A percentile compares a stretch with the other conserved stretches of the same genome.
Conservation (phyloP, 192 early-diverging fungal genomes). For the Pilaira anomala region DNA sequence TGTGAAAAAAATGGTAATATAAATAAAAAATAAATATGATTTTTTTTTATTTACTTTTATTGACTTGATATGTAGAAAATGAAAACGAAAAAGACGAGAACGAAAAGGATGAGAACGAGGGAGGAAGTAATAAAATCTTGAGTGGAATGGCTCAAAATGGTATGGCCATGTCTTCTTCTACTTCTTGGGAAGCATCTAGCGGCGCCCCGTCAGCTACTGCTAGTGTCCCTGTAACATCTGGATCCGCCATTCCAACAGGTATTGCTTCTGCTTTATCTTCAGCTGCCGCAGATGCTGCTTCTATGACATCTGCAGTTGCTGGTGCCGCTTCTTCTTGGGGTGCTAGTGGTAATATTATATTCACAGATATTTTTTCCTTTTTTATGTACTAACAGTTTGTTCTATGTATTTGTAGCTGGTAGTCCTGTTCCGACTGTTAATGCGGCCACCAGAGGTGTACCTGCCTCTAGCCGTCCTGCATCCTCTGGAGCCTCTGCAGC, state of each 20-base stretch:
- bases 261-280: neutral
- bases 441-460: neutral
- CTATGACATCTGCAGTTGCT: neutral
- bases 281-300: neutral
- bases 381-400: neutral
- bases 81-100: neutral
- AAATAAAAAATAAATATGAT: neutral
- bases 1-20: neutral
- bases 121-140: neutral
- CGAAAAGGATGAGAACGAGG: neutral
- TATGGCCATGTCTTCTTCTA: neutral
- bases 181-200: neutral
- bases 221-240: neutral
- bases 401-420: neutral
- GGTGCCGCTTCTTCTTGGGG: conserved; percentile 3
- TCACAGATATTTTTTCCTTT: neutral
- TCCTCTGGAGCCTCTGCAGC: neutral
- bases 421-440: neutral
- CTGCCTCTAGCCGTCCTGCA: neutral
- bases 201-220: neutral
- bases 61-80: neutral
- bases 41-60: neutral
- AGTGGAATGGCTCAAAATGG: neutral
- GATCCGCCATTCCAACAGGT: neutral
- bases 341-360: conserved; percentile 2